Evolutionary conservation across 352 stramenopile species (phyloP).

Genomic region (Globisporangium ultimum): DNA sequence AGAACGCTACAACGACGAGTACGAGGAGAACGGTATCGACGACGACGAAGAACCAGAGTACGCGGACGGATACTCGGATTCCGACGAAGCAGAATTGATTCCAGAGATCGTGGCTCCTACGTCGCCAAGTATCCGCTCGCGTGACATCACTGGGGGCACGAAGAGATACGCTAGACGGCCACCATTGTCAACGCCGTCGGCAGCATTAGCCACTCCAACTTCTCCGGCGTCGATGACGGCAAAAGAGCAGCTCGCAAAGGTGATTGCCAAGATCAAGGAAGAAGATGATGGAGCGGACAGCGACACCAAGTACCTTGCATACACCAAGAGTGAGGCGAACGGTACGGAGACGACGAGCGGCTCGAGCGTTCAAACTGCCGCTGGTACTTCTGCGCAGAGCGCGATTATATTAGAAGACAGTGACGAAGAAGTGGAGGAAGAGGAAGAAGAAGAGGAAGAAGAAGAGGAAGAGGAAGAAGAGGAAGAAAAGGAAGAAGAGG

Average conservation of each 20-base stretch:
- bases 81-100: constrained; percentile 32
- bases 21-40: constrained; percentile 17
- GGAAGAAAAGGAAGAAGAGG: constrained; percentile 18
- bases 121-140: constrained; percentile 10
- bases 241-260: constrained; percentile 22
- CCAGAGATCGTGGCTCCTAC: constrained; percentile 17
- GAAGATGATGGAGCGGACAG: constrained; percentile 17
- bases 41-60: constrained; percentile 28
- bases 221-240: constrained; percentile 4
- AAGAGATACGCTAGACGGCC: constrained; percentile 8
- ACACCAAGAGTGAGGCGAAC: constrained; percentile 16
- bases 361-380: background rate
- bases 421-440: constrained; percentile 25
- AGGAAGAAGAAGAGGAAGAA: constrained; percentile 10
- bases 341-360: background rate
- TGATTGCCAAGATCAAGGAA: constrained; percentile 30
- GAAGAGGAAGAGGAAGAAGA: constrained; percentile 18
- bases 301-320: constrained; percentile 27
- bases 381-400: constrained; percentile 32
- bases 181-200: background rate
- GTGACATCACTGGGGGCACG: constrained; percentile 18
- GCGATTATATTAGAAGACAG: constrained; percentile 61
- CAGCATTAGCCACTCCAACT: background rate
- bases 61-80: constrained; percentile 28
- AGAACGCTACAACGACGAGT: constrained; percentile 23